phyloP scores from a whole-genome alignment of 2,329 filamentous ascomycete genomes.

The Aspergillus floridensis region DNA sequence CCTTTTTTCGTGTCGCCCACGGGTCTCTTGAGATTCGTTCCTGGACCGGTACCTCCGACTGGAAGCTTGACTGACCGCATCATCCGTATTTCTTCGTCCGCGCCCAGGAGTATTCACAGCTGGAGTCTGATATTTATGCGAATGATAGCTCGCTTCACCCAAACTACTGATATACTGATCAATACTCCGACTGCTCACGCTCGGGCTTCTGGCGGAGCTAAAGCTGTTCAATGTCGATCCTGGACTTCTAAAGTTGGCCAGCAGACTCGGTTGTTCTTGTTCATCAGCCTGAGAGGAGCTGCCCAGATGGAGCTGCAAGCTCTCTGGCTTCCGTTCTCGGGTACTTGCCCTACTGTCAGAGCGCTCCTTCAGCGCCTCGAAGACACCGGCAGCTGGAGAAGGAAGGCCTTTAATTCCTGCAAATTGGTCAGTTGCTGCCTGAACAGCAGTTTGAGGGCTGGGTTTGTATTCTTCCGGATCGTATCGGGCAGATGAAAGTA shows the following conservation, averaged over 20 bases:
- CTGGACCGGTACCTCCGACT: constrained; percentile 53
- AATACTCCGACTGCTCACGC: constrained; percentile 63
- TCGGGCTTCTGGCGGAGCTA: constrained; percentile 54
- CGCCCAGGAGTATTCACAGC: constrained; percentile 46
- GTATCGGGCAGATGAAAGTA: constrained; percentile 47
- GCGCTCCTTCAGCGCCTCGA: constrained; percentile 61
- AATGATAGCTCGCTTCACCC: constrained; percentile 69
- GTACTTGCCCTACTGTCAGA: constrained; percentile 59
- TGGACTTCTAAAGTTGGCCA: constrained; percentile 41
- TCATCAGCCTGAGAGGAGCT: constrained; percentile 50
- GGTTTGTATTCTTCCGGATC: constrained; percentile 41
- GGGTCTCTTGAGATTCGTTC: constrained; percentile 63
- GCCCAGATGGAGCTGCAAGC: constrained; percentile 64
- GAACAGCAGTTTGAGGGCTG: constrained; percentile 62
- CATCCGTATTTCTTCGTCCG: constrained; percentile 47
- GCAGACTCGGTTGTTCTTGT: constrained; percentile 54
- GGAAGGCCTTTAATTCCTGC: constrained; percentile 59
- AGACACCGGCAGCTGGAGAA: constrained; percentile 65
- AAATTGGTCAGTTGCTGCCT: constrained; percentile 63
- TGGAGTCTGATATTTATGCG: constrained; percentile 49
- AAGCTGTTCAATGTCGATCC: constrained; percentile 47
- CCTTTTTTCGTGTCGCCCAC: constrained; percentile 64
- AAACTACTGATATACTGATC: constrained; percentile 86
- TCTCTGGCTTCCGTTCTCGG: constrained; percentile 73
- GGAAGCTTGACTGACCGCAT: constrained; percentile 45